Evolutionary conservation across 2,329 filamentous ascomycete genomes (phyloP).

Genomic region (Phyllosticta paracitricarpa): DNA sequence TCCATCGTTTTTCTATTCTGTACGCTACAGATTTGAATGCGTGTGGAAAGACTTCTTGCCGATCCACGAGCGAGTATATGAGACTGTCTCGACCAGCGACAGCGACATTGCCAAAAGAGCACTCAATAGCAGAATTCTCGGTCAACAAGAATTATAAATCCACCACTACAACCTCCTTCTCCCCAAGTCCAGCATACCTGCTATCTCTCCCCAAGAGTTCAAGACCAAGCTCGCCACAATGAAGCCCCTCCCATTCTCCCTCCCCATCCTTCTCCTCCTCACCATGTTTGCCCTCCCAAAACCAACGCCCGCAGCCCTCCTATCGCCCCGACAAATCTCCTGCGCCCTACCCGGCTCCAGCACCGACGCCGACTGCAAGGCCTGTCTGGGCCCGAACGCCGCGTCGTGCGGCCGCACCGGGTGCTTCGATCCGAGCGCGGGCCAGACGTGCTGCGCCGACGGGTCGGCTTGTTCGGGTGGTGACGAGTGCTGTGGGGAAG

Average conservation of each 20-base stretch:
- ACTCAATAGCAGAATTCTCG: neutral
- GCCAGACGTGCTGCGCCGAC: slow-evolving; percentile 10
- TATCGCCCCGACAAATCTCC: neutral
- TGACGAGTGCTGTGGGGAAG: neutral
- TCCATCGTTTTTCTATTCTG: neutral
- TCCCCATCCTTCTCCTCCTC: neutral
- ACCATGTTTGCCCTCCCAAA: neutral
- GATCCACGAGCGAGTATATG: neutral
- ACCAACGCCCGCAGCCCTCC: too few relatives aligned
- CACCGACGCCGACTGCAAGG: neutral
- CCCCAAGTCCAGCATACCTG: neutral
- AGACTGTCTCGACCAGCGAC: neutral
- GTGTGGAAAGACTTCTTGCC: neutral
- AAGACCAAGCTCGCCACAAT: too few relatives aligned
- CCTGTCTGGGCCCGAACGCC: slow-evolving; percentile 7
- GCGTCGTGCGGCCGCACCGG: neutral
- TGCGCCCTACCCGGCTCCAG: neutral
- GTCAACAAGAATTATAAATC: neutral
- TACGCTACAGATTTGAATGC: neutral
- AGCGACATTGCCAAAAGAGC: neutral
- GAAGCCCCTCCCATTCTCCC: too few relatives aligned
- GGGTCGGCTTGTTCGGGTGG: neutral
- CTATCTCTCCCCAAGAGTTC: too few relatives aligned
- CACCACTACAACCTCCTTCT: neutral
- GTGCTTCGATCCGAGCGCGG: slow-evolving; percentile 8